Evolutionary conservation across 2,329 filamentous ascomycete genomes (phyloP).

Genomic region (Metarhizium sp.): DNA sequence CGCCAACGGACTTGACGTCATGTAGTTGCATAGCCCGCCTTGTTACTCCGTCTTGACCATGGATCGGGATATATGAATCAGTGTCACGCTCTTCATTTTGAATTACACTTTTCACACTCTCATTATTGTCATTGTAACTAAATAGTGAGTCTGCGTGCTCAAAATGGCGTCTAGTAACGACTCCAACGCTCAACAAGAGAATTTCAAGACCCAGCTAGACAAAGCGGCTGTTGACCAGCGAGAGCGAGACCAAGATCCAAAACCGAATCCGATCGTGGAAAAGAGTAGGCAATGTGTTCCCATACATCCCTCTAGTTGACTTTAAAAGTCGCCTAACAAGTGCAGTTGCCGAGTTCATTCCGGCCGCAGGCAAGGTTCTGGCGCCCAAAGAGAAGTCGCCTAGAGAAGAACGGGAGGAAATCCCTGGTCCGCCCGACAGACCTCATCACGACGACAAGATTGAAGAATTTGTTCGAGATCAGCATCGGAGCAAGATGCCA

Average conservation of each 20-base stretch:
- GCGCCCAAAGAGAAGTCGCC: constrained; percentile 21
- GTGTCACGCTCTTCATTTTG: neutral
- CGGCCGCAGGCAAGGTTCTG: constrained; percentile 31
- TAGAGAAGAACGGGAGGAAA: constrained; percentile 11
- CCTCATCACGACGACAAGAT: constrained; percentile 39
- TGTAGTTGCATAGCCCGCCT: neutral
- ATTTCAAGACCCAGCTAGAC: constrained; percentile 37
- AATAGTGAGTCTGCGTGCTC: too few species aligned
- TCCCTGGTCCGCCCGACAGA: constrained; percentile 30
- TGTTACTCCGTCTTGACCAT: neutral
- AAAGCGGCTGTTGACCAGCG: constrained; percentile 27
- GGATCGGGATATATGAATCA: neutral
- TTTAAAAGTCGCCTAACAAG: neutral
- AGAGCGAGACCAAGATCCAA: constrained; percentile 13
- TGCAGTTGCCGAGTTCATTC: constrained; percentile 33
- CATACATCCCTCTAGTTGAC: neutral
- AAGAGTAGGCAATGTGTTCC: constrained; percentile 26
- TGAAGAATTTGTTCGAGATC: constrained; percentile 42
- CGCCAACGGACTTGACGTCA: neutral
- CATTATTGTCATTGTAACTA: too few species aligned
- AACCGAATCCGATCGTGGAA: constrained; percentile 28
- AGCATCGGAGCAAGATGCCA: constrained; percentile 35
- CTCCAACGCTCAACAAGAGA: constrained; percentile 11
- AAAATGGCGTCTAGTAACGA: constrained; percentile 7
- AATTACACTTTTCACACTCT: too few species aligned